These are phyloP conservation scores for Podosphaera fusca DNA, from an alignment of 2,329 filamentous ascomycete genomes.

Conservation along the genomic window DNA sequence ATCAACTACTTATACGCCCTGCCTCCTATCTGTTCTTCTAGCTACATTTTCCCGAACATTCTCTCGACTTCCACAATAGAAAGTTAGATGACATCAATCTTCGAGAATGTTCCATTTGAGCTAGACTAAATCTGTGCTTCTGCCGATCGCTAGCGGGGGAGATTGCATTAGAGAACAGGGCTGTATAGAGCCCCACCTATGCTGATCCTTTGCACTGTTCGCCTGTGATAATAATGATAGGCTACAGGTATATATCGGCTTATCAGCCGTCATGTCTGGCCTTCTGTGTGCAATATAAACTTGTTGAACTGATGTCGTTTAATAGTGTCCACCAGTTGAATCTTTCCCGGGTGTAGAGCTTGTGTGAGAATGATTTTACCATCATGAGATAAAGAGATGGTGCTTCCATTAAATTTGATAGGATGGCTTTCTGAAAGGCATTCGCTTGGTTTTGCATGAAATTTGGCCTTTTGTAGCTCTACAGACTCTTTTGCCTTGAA, in stretches of 20 bases:
- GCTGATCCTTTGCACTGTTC: neutral
- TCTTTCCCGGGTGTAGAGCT: neutral
- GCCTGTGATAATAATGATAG: no score
- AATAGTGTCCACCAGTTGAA: neutral
- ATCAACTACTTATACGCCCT: no score
- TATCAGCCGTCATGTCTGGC: neutral
- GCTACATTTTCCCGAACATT: no score
- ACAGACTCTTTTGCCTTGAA: neutral
- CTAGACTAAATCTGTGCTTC: no score
- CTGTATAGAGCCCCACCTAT: no score
- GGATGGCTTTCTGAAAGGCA: neutral
- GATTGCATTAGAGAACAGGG: no score
- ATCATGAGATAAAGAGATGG: neutral
- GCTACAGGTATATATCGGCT: no score
- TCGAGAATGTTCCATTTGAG: no score
- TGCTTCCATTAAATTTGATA: constrained; percentile 1
- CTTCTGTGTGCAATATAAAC: neutral
- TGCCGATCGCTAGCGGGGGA: no score
- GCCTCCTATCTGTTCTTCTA: no score
- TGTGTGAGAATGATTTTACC: neutral
- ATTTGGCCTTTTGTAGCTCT: neutral
- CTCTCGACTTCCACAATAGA: no score
- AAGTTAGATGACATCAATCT: no score
- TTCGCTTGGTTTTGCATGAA: neutral
- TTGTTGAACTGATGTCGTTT: neutral